These are phyloP conservation scores for Lasiosphaeria hispida DNA, from an alignment of 495 filamentous ascomycete species.

Conservation along the genomic window DNA sequence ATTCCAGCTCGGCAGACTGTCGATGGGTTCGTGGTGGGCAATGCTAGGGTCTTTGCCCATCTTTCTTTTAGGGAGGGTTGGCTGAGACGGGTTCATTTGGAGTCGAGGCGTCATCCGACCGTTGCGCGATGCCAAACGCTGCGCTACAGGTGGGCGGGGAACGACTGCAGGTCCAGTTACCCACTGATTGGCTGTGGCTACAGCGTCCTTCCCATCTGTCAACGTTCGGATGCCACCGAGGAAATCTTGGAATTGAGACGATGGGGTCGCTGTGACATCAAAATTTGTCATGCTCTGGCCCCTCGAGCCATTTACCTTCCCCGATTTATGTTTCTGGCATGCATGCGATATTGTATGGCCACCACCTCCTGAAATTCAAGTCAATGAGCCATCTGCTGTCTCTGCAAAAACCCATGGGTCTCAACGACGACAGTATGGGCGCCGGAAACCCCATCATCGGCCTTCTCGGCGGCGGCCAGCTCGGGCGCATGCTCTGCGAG, in stretches of 20 bases:
- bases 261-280: conserved; percentile 16
- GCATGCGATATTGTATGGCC: conserved; percentile 11
- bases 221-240: too few species aligned
- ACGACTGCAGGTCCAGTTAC: conserved; percentile 2
- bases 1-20: too few species aligned
- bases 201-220: too few species aligned
- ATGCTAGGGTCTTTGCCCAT: too few species aligned
- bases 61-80: too few species aligned
- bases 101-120: neutral
- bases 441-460: conserved; percentile 38
- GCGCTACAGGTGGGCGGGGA: neutral
- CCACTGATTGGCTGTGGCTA: conserved; percentile 4
- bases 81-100: too few species aligned
- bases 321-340: conserved; percentile 4
- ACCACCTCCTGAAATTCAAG: conserved; percentile 15
- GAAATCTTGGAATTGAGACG: neutral
- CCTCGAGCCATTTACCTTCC: conserved; percentile 11
- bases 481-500: conserved; percentile 95
- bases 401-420: conserved; percentile 13
- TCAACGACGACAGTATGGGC: conserved; percentile 19
- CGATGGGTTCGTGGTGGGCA: too few species aligned
- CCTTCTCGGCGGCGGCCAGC: conserved; percentile 62
- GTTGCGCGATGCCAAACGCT: neutral
- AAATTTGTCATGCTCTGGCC: conserved; percentile 7
- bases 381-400: conserved; percentile 19